Evolutionary conservation across 1,284 basidiomycete species (phyloP).

Genomic region (Cutaneotrichosporon spelunceum): DNA sequence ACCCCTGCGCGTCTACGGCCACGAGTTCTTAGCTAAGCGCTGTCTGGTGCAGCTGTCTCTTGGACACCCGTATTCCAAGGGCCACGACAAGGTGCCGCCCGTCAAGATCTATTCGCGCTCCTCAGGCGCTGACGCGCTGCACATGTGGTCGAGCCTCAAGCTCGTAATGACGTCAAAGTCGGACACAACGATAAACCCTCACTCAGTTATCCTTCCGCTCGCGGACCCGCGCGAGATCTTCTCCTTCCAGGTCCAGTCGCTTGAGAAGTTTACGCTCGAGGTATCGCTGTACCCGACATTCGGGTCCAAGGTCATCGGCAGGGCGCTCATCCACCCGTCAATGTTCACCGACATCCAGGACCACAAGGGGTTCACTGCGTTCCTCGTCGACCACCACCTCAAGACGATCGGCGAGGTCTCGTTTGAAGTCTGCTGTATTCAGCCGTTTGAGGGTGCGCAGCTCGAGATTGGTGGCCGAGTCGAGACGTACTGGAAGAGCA

Average conservation of each 20-base stretch:
- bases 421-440: constrained; percentile 84
- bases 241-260: constrained; percentile 76
- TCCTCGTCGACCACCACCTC: constrained; percentile 86
- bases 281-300: constrained; percentile 97
- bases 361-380: constrained; percentile 62
- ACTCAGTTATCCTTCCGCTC: constrained; percentile 81
- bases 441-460: constrained; percentile 86
- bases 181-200: constrained; percentile 77
- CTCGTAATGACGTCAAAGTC: constrained; percentile 83
- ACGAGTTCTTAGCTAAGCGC: constrained; percentile 69
- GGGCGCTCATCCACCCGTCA: constrained; percentile 80
- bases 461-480: constrained; percentile 93
- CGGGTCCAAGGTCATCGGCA: constrained; percentile 95
- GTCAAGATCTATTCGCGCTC: constrained; percentile 57
- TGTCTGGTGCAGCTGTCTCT: constrained; percentile 83
- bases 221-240: constrained; percentile 77
- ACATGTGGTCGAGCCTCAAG: constrained; percentile 71
- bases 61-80: constrained; percentile 61
- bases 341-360: constrained; percentile 64
- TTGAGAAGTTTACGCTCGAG: constrained; percentile 77
- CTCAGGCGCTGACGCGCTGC: constrained; percentile 47
- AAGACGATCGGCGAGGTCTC: constrained; percentile 94
- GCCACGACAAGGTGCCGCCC: constrained; percentile 40
- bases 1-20: constrained; percentile 58
- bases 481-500: constrained; percentile 96